Evolutionary conservation across 2,329 filamentous ascomycete genomes (phyloP), one percentile per base, ranked within the genome.

Genomic region (Gliomastix tumulicola): DNA sequence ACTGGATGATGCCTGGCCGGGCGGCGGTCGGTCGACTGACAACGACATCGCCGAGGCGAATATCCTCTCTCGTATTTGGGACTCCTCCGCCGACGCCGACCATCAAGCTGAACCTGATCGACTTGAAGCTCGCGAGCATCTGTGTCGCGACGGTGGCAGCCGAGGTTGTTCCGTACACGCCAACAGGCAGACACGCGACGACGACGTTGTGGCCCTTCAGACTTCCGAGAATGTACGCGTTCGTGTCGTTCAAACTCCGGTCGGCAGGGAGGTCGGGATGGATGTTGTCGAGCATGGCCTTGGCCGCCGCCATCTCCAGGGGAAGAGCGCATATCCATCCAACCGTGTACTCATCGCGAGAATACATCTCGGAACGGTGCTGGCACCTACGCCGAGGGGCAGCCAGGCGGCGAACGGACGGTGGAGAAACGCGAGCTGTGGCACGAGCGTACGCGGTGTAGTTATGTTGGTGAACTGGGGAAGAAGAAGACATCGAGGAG

Each of bases 111-210:
- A 45, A 30, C 3, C 39, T 30, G 6, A 49, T 42, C 11, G 54
- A 53, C 1, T 51, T 46, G 38, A 64, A 63, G n/a, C 37, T 53
- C 18, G 40, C 38, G 11, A 50, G 28, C 49, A 64, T 57, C 23
- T 55, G 44, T 30, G 38, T 41, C 10, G 52, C 55, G 2, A 62
- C 51, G 1, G 32, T 38, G 13, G 55, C 44, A 12, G 59, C 56
- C 11, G 54, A 50, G 11, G 33, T 42, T 16, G 34, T 54, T 4
- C 58, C 58, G 21, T 49, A 50, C 23, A 49, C 44, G 2, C 57
- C 55, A 15, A 47, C 41, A 5, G 59, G 57, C 3, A 61, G 35
- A 32, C 43, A 43, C 1, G 48, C 51, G 19, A 60, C 45, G 11
- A 58, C 50, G 15, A 59, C 50, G 21, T 54, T 55, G 32, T 60